These are phyloP conservation scores for Scheffersomyces stambukii DNA, from an alignment of 1,139 yeast genomes.

Conservation along the genomic window DNA sequence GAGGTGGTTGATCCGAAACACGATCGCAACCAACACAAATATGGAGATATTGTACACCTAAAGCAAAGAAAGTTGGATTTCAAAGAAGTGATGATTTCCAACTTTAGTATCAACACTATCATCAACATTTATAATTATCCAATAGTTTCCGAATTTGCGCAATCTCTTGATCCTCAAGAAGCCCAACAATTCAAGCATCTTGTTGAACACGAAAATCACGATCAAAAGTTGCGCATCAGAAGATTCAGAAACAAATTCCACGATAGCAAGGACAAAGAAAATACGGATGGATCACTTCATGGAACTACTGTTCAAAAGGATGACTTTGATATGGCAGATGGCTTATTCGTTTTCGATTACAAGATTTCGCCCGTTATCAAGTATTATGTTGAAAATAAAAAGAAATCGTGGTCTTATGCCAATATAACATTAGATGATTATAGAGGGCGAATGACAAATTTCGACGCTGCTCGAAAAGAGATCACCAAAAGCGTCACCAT, in stretches of 20 bases:
- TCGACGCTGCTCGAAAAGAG: slow-evolving; percentile 9
- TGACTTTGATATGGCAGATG: slow-evolving; percentile 18
- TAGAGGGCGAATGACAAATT: slow-evolving; percentile 4
- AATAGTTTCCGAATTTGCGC: slow-evolving; percentile 10
- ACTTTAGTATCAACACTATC: slow-evolving; percentile 14
- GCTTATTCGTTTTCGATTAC: slow-evolving; percentile 22
- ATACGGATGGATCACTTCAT: neutral
- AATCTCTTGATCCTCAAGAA: slow-evolving; percentile 1
- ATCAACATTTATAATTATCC: slow-evolving; percentile 23
- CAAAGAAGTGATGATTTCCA: slow-evolving; percentile 20
- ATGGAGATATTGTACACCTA: slow-evolving; percentile 20
- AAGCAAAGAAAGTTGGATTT: slow-evolving; percentile 20
- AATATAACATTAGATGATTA: slow-evolving; percentile 1
- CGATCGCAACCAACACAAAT: slow-evolving; percentile 3
- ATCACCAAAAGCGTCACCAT: slow-evolving; percentile 6
- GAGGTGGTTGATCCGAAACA: slow-evolving; percentile 8
- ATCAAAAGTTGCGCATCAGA: slow-evolving; percentile 10
- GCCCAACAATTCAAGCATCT: slow-evolving; percentile 5
- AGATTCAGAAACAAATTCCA: slow-evolving; percentile 6
- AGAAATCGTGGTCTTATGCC: no score
- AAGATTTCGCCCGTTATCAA: slow-evolving; percentile 5
- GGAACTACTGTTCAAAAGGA: slow-evolving; percentile 1
- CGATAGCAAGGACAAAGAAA: neutral
- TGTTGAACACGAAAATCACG: slow-evolving; percentile 10
- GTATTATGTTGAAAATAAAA: slow-evolving; percentile 2